These are phyloP conservation scores for Vitis riparia DNA, from an alignment of 164 flowering plant genomes.

Conservation along the genomic window DNA sequence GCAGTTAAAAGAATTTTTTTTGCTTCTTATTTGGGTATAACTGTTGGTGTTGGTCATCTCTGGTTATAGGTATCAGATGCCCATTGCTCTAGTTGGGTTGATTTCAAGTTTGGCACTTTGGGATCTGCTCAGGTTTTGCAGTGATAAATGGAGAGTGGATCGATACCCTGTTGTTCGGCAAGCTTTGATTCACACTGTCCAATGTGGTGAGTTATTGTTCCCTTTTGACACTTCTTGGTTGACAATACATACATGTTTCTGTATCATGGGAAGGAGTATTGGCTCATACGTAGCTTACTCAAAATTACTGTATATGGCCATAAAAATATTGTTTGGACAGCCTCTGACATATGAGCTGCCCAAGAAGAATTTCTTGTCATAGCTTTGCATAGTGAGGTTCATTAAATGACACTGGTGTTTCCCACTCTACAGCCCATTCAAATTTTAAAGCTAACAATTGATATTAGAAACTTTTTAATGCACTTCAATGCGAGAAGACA, in stretches of 20 bases:
- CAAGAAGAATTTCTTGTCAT: too few relatives aligned
- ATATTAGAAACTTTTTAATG: too few relatives aligned
- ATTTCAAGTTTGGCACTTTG: conserved; percentile 67
- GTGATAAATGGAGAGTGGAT: conserved; percentile 53
- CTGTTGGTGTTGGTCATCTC: not conserved
- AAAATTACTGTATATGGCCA: too few relatives aligned
- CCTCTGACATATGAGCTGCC: too few relatives aligned
- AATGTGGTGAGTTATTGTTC: conserved; percentile 54
- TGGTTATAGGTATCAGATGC: conserved; percentile 70
- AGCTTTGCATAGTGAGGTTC: too few relatives aligned
- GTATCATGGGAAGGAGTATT: not conserved
- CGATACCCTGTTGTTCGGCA: conserved; percentile 38
- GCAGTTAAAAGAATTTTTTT: not conserved
- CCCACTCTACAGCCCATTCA: too few relatives aligned
- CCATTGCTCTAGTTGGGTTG: conserved; percentile 72
- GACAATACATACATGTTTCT: not conserved
- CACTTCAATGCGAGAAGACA: too few relatives aligned
- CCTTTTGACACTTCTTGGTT: not conserved
- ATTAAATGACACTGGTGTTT: too few relatives aligned
- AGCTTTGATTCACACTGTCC: conserved; percentile 47
- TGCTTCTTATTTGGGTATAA: not conserved
- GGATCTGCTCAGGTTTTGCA: conserved; percentile 56
- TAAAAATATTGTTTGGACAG: too few relatives aligned
- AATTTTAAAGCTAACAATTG: too few relatives aligned
- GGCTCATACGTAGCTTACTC: not conserved